Evolutionary conservation across 352 stramenopile species (phyloP).

Genomic region (Pythium aphanidermatum): DNA sequence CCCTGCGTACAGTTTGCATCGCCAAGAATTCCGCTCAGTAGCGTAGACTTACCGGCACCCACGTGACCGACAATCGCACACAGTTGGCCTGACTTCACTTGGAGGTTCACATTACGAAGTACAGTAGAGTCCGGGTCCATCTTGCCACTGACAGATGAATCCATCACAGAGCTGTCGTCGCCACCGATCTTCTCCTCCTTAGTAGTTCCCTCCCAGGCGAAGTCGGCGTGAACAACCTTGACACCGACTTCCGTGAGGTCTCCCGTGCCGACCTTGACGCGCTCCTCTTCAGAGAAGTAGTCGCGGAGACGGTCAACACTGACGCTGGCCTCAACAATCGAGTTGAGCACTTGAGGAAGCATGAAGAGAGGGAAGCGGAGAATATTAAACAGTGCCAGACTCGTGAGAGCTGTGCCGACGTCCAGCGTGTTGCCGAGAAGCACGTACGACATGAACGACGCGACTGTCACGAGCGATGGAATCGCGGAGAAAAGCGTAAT

Average conservation of each 20-base stretch:
- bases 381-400: conserved; percentile 41
- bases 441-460: conserved; percentile 34
- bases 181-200: conserved; percentile 26
- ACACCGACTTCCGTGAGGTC: conserved; percentile 44
- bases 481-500: conserved; percentile 46
- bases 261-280: conserved; percentile 19
- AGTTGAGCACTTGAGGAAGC: conserved; percentile 6
- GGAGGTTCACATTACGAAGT: conserved; percentile 46
- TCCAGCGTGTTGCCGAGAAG: conserved; percentile 27
- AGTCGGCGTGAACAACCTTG: conserved; percentile 27
- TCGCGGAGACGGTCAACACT: conserved; percentile 6
- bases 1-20: conserved; percentile 16
- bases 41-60: conserved; percentile 30
- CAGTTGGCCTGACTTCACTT: conserved; percentile 49
- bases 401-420: conserved; percentile 30
- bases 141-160: conserved; percentile 36
- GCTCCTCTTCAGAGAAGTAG: conserved; percentile 9
- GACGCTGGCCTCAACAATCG: conserved; percentile 8
- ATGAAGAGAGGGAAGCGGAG: conserved; percentile 23
- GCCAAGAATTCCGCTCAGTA: conserved; percentile 27
- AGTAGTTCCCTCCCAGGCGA: background rate
- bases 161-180: conserved; percentile 27
- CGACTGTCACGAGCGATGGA: conserved; percentile 81
- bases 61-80: conserved; percentile 32
- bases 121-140: conserved; percentile 33